Evolutionary conservation across 108 stramenopile species (phyloP).

Genomic region (Schizochytrium sp.): DNA sequence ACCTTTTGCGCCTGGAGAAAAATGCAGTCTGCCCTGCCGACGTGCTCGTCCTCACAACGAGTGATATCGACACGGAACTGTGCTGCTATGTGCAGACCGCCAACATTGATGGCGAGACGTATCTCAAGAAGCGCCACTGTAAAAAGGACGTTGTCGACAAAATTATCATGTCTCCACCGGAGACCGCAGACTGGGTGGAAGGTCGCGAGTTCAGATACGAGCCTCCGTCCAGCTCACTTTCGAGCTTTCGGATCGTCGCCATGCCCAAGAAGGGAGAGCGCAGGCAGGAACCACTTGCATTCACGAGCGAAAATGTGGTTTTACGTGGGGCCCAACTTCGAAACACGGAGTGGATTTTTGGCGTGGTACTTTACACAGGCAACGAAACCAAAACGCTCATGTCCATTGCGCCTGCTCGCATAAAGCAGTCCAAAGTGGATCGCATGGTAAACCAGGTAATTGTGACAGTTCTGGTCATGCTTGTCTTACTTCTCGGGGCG

Average conservation of each 20-base stretch:
- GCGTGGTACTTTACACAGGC: constrained; percentile 86
- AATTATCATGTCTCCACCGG: not conserved
- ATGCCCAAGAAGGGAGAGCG: not conserved
- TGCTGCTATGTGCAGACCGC: constrained; percentile 82
- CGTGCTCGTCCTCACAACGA: constrained; percentile 72
- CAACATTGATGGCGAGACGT: constrained; percentile 95
- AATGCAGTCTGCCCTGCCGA: constrained; percentile 87
- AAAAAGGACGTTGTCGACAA: not conserved
- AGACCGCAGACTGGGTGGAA: not conserved
- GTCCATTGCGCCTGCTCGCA: constrained; percentile 76
- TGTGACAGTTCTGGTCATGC: constrained; percentile 26
- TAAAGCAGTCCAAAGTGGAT: constrained; percentile 85
- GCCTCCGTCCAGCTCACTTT: not conserved
- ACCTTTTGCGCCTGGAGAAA: constrained; percentile 74
- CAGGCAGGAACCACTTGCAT: not conserved
- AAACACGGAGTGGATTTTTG: constrained; percentile 90
- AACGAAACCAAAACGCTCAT: constrained; percentile 79
- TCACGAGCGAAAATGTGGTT: constrained; percentile 58
- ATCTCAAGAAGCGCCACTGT: constrained; percentile 59
- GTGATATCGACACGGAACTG: constrained; percentile 56
- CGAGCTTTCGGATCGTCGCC: not conserved
- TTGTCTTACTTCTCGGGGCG: constrained; percentile 14
- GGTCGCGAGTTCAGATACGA: not conserved
- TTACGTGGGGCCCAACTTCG: constrained; percentile 82
- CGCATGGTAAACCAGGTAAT: constrained; percentile 40